These are phyloP conservation scores for Flaveria brownii DNA, from an alignment of 129 eudicot genomes.

Conservation along the genomic window DNA sequence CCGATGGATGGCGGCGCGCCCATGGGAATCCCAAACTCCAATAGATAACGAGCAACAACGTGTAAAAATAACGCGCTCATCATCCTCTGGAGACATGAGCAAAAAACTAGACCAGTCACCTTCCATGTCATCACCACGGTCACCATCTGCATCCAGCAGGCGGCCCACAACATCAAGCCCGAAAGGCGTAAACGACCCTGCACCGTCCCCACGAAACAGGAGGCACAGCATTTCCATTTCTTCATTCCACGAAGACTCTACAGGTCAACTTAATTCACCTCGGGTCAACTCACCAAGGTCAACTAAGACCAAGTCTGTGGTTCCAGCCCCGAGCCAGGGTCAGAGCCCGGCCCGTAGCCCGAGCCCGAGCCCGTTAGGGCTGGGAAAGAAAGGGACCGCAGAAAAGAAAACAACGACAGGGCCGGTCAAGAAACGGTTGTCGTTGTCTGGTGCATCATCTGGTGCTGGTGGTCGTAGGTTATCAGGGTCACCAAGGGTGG, in stretches of 20 bases:
- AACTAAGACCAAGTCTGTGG: constrained; percentile 53
- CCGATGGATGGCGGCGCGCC: constrained; percentile 47
- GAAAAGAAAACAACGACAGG: constrained; percentile 42
- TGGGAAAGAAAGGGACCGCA: constrained; percentile 41
- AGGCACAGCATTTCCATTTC: constrained; percentile 75
- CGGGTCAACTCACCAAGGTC: constrained; percentile 57
- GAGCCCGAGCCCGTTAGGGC: constrained; percentile 58
- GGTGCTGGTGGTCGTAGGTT: constrained; percentile 49
- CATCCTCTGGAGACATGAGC: constrained; percentile 43
- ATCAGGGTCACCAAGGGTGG: constrained; percentile 61
- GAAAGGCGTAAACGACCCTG: constrained; percentile 50
- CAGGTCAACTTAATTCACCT: constrained; percentile 13
- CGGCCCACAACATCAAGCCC: constrained; percentile 55
- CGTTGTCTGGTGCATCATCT: constrained; percentile 60
- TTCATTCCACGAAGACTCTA: constrained; percentile 58
- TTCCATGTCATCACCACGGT: constrained; percentile 54
- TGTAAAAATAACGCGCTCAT: constrained; percentile 23
- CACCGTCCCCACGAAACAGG: constrained; percentile 52
- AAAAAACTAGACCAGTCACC: constrained; percentile 50
- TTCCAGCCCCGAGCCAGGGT: constrained; percentile 26
- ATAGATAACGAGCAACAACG: constrained; percentile 20
- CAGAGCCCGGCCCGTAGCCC: constrained; percentile 29
- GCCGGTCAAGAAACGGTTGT: constrained; percentile 66
- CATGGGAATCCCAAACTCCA: constrained; percentile 36
- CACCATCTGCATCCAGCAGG: constrained; percentile 37